Conservation (phyloP, 345 rosid species). For the Acer negundo region DNA sequence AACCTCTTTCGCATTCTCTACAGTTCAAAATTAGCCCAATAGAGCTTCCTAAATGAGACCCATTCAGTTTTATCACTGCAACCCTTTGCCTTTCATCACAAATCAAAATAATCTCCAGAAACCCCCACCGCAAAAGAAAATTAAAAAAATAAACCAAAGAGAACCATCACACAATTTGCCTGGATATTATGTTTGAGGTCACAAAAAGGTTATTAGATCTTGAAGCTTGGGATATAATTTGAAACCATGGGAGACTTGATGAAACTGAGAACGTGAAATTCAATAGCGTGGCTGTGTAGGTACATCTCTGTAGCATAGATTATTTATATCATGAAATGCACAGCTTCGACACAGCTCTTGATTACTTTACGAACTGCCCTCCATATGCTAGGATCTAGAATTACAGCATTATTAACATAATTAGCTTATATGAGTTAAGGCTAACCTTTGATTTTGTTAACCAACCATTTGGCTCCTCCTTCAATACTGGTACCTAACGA, state of each 20-base stretch:
- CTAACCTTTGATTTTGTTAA: slow-evolving; percentile 89
- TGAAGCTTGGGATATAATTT: not conserved
- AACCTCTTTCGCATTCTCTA: not conserved
- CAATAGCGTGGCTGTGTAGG: not conserved
- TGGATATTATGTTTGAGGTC: not conserved
- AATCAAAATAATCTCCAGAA: not conserved
- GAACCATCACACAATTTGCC: not conserved
- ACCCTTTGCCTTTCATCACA: not conserved
- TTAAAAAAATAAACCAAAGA: not conserved
- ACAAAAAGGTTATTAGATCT: not conserved
- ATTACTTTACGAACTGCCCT: not conserved
- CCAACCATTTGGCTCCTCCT: slow-evolving; percentile 95
- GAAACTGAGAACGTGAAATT: not conserved
- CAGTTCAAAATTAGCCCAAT: not conserved
- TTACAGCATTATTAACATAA: not conserved
- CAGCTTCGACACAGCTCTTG: not conserved
- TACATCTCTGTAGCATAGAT: not conserved
- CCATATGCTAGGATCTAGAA: not conserved
- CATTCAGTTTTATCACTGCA: not conserved
- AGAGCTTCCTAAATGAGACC: not conserved
- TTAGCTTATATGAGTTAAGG: not conserved
- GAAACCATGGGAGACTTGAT: not conserved
- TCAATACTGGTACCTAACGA: slow-evolving; percentile 78
- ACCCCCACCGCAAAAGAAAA: not conserved
- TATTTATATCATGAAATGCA: not conserved